Evolutionary conservation across 2,329 filamentous ascomycete genomes (phyloP).

Genomic region (Colletotrichum sublineola): DNA sequence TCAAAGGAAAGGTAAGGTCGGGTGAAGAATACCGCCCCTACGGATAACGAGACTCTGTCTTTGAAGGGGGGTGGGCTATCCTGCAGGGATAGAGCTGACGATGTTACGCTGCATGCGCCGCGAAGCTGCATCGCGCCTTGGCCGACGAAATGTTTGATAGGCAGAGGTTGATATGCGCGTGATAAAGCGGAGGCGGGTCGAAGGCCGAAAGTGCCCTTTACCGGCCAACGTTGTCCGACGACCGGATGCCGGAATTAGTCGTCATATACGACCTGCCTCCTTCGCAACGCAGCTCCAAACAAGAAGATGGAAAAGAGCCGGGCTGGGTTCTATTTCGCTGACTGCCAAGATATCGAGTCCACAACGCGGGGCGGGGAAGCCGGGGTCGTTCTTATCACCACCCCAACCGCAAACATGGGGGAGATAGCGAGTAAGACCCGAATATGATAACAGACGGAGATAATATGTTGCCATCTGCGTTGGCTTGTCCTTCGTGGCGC

Average conservation of each 20-base stretch:
- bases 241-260: not conserved
- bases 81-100: constrained; percentile 20
- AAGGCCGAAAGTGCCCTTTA: not conserved
- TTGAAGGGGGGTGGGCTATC: not conserved
- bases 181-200: constrained; percentile 29
- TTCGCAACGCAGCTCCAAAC: not conserved
- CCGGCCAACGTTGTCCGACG: constrained; percentile 8
- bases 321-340: not conserved
- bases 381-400: constrained; percentile 19
- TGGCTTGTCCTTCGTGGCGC: not conserved
- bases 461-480: not conserved
- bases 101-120: constrained; percentile 25
- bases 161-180: not conserved
- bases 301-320: not conserved
- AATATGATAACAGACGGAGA: constrained; percentile 2
- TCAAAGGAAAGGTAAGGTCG: not conserved
- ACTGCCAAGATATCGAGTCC: not conserved
- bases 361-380: constrained; percentile 3
- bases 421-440: not conserved
- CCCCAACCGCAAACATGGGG: not conserved
- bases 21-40: constrained; percentile 19
- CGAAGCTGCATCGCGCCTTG: constrained; percentile 22
- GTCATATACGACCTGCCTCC: not conserved
- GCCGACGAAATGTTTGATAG: constrained; percentile 17
- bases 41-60: constrained; percentile 22